These are phyloP conservation scores for Sphaerulina populicola DNA, from an alignment of 2,329 filamentous ascomycete species.

Conservation along the genomic window DNA sequence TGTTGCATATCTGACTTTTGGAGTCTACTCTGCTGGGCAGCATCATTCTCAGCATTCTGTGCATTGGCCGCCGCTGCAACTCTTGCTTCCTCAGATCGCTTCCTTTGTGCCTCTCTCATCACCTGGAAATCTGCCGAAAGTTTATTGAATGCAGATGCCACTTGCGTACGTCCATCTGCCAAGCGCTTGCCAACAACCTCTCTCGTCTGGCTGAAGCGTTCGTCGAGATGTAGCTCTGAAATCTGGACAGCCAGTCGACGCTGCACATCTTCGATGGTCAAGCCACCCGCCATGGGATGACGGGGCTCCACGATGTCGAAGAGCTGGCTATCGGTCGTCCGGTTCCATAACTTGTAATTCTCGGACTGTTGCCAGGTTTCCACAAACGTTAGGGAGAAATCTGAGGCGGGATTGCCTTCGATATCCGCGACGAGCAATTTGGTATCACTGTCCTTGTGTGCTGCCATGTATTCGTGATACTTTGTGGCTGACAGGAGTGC, in stretches of 20 bases:
- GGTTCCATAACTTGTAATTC: constrained; percentile 83
- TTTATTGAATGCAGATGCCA: constrained; percentile 76
- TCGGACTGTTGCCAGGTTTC: constrained; percentile 81
- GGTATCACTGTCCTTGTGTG: constrained; percentile 43
- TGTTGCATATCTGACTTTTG: constrained; percentile 44
- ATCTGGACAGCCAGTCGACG: constrained; percentile 84
- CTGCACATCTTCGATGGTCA: constrained; percentile 91
- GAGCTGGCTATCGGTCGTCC: constrained; percentile 64
- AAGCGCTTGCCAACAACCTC: constrained; percentile 84
- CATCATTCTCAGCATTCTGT: constrained; percentile 11
- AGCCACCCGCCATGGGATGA: constrained; percentile 84
- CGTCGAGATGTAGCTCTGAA: constrained; percentile 86
- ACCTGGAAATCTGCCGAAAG: constrained; percentile 85
- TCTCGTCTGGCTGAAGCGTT: constrained; percentile 71
- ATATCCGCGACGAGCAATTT: constrained; percentile 52
- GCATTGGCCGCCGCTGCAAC: constrained; percentile 29
- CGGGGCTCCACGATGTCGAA: constrained; percentile 91
- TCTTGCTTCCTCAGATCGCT: constrained; percentile 50
- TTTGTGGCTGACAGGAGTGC: constrained; percentile 82
- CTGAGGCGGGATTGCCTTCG: constrained; percentile 74
- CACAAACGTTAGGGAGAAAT: constrained; percentile 79
- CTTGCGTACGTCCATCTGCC: constrained; percentile 80
- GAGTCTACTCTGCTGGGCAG: constrained; percentile 11
- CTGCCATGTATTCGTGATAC: constrained; percentile 55
- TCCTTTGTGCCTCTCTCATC: constrained; percentile 64